Evolutionary conservation across 2,329 filamentous ascomycete species (phyloP).

Genomic region (Pseudocercospora crystallina): DNA sequence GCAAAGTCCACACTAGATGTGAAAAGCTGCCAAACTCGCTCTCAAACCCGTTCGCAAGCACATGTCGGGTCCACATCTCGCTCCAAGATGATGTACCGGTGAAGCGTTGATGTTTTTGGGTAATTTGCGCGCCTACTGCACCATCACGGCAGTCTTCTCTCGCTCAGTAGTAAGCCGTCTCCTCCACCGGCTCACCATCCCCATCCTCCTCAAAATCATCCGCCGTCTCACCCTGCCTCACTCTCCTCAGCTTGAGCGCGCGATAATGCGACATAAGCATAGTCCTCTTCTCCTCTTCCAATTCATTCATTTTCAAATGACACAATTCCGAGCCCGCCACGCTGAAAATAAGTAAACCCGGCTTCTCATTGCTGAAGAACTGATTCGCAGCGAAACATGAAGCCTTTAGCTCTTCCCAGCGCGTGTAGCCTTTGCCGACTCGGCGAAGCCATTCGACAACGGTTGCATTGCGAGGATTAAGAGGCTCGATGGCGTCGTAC

Average conservation of each 20-base stretch:
- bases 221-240: constrained; percentile 15
- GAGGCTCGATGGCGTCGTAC: constrained; percentile 23
- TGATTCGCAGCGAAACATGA: constrained; percentile 47
- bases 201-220: constrained; percentile 4
- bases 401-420: constrained; percentile 50
- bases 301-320: constrained; percentile 35
- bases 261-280: constrained; percentile 29
- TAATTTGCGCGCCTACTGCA: constrained; percentile 4
- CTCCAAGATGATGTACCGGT: background rate
- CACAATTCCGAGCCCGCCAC: constrained; percentile 44
- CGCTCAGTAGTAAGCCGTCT: constrained; percentile 4
- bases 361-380: no score
- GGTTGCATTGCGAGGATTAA: constrained; percentile 9
- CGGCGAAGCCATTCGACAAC: constrained; percentile 23
- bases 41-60: background rate
- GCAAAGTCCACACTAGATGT: background rate
- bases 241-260: constrained; percentile 35
- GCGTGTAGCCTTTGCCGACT: constrained; percentile 20
- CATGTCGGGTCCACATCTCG: background rate
- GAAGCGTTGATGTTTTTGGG: background rate
- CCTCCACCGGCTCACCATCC: background rate
- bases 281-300: background rate
- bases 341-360: constrained; percentile 36
- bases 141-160: background rate
- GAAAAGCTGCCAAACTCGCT: background rate